phyloP scores from a whole-genome alignment of 257 asterid species.

The Solanum gracilifrons region DNA sequence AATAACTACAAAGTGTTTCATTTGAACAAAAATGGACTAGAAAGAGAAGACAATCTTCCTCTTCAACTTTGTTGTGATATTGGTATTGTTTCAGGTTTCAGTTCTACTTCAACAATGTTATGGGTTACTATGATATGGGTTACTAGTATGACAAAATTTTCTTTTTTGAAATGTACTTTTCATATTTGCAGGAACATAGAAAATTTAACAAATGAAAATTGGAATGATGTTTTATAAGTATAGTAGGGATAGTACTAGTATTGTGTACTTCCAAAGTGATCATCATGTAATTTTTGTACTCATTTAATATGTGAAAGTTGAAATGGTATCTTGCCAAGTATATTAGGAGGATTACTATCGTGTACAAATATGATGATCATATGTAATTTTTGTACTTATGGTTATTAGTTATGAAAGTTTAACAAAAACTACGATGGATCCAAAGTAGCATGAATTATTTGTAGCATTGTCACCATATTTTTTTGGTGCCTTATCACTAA shows the following conservation, averaged over 20 bases:
- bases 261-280: background rate
- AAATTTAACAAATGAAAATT: too few species aligned
- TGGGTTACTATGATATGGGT: background rate
- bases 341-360: background rate
- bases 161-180: too few species aligned
- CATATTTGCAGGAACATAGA: too few species aligned
- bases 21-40: background rate
- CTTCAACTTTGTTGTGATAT: background rate
- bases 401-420: too few species aligned
- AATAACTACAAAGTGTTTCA: background rate
- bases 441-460: too few species aligned
- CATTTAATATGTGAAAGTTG: background rate
- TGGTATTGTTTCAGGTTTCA: background rate
- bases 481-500: too few species aligned
- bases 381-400: too few species aligned
- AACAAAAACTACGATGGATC: background rate
- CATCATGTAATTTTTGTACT: background rate
- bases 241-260: background rate
- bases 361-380: background rate
- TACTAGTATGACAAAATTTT: background rate
- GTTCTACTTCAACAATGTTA: background rate
- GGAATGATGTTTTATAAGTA: too few species aligned
- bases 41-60: background rate
- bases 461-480: background rate
- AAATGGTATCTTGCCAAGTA: background rate